Base-by-base conservation (phyloP, 305 asterid genomes). In the Caryopteris hybrid region DNA sequence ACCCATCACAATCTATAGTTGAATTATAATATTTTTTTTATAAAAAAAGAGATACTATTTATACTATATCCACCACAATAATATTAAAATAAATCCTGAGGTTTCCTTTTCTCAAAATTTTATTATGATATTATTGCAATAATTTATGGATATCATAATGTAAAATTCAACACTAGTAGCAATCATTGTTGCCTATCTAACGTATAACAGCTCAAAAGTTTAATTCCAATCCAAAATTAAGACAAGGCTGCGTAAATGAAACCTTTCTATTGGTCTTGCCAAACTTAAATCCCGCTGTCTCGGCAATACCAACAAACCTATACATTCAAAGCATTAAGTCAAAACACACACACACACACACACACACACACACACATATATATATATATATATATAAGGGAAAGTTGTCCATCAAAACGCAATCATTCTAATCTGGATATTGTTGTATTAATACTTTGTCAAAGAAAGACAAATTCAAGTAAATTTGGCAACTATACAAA, bases 281-380 rank as follows among this genome's bases (percentile, higher is more conserved):
- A 66, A 75, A 74, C 74, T 21, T 45, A 43, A 55, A 36, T 38
- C 53, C 8, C 65, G 20, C 34, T 43, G 61, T 64, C 62, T 52
- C 43, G 47, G 16, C 60, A 55, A 20, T 36, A 39, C 34, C 61
- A 57, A 56, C 59, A 68, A 38, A 42, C 38, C 23, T 69, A 46
- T 69, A 50, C 3, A 16, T 42, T 20, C 25, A 36, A 51, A 18
- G 23, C 69, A 42, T 14, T 43, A 33, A 56, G 17, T 42, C 34
- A 5, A n/a, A n/a, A n/a, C n/a, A n/a, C n/a, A n/a, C n/a, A n/a
- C n/a, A n/a, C n/a, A n/a, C n/a, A n/a, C n/a, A n/a, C n/a, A n/a
- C n/a, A n/a, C n/a, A n/a, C n/a, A n/a, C n/a, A n/a, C n/a, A n/a
- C n/a, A n/a, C n/a, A n/a, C n/a, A n/a, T n/a, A n/a, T n/a, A n/a